Base-by-base conservation (phyloP, 2,329 filamentous ascomycete genomes). In the Neofusicoccum sp. region DNA sequence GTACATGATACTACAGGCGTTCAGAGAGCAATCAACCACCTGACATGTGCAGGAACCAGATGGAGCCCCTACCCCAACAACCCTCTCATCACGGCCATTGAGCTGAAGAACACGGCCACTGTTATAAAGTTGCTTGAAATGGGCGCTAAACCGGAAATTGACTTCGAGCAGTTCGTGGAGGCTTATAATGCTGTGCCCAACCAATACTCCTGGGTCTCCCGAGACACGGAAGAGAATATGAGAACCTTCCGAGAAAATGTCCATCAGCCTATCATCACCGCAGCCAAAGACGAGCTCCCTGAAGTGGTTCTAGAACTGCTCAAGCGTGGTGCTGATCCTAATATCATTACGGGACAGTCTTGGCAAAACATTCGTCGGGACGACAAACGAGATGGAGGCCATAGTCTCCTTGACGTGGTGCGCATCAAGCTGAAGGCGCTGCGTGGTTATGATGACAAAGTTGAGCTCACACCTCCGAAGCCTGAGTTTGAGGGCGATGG, bases 251-350 rank as follows among this genome's bases (percentile, higher is more conserved):
- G 79, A 3, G 64, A 73, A 5, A 71, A 68, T 1, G 70, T 84
- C 9, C 79, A 85, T 61, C 91, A 94, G 69, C 91, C 92, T 0
- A 77, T 95, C 12, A 79, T 92, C 8, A 64, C 81, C 3, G 91
- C 92, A 2, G 75, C 84, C 3, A 12, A 82, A 77, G 70, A 74
- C 6, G 82, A 85, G 68, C 64, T 87, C 69, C 74, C 77, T n/a
- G 76, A 80, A 0, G 71, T 87, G 5, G 86, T 85, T 1, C 69
- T 85, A 3, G 77, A 83, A 44, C 80, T 96, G 2, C 72, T 96
- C 1, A 77, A 84, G 14, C 78, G 78, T 14, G 90, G 90, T 1
- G 89, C 84, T 3, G 84, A 93, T 73, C 82, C 87, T 0, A 91
- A 90, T 66, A 81, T 82, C 0, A 68, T 92, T 43, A 84, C 84